Evolutionary conservation across 2,329 filamentous ascomycete species (phyloP), one percentile per base, ranked within the genome.

Genomic region (Passalora sequoiae): DNA sequence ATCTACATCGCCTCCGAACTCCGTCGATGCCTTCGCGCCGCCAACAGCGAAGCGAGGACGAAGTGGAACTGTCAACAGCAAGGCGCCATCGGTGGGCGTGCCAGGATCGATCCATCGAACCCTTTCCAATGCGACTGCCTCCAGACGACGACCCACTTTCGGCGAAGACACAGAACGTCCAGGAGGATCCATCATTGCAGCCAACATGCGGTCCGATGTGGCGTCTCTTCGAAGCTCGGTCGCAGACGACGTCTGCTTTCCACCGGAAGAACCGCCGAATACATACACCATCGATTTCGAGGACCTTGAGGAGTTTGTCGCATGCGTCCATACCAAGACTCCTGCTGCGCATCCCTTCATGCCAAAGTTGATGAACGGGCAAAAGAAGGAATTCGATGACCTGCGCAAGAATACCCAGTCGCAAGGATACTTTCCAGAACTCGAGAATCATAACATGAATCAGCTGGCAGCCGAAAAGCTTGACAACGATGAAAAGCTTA

Each of bases 11-110:
- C 91, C 91, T 8, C 92, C 92, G 6, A 98, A 96, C 66, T 98
- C 92, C 0, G 89, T 98, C 39, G 94, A 97, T 65, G 92, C 92
- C 3, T 98, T 98, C 66, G 92, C 92, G 13, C 86, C 92, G 59
- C n/a, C n/a, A n/a, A n/a, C n/a, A n/a, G 86, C 87, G 38, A 86
- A 88, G 46, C 83, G 89, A 46, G 86, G 91, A 61, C 84, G 89
- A 31, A 75, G 80, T 36, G 76, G 78, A 38, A 84, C 81, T 3
- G 63, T 78, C 49, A 87, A 81, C 47, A 83, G 79, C 62, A 69
- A 72, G 54, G 67, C 61, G 16, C 66, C 73, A 24, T 76, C 77
- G 2, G 73, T 78, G 24, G 57, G 77, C 10, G n/a, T n/a, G n/a
- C 72, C 80, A 17, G 70, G 77, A 16, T 73, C 77, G 17, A 70